phyloP scores from a whole-genome alignment of 2,329 filamentous ascomycete genomes.

The Albophoma yamanashiensis region DNA sequence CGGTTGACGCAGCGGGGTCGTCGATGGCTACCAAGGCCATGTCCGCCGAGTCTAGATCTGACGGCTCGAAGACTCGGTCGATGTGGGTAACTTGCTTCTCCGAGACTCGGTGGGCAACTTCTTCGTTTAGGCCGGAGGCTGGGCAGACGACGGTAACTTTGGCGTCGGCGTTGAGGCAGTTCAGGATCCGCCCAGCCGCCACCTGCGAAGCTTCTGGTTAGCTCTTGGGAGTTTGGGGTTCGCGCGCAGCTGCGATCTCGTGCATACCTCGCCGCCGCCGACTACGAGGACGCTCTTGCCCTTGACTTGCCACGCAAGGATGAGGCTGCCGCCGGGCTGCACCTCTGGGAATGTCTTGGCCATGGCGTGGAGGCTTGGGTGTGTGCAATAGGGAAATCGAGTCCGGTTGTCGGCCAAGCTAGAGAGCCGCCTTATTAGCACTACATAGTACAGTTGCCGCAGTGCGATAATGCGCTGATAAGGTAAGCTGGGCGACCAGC shows the following conservation, averaged over 20 bases:
- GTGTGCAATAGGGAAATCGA: conserved; percentile 1
- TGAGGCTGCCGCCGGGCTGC: conserved; percentile 83
- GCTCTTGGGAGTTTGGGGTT: conserved; percentile 1
- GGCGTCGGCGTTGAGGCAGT: conserved; percentile 91
- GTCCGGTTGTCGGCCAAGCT: conserved; percentile 8
- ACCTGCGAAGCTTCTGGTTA: conserved; percentile 47
- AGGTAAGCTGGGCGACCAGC: neutral
- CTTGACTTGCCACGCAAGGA: conserved; percentile 91
- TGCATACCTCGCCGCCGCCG: conserved; percentile 81
- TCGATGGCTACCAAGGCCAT: conserved; percentile 94
- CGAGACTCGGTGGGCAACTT: conserved; percentile 74
- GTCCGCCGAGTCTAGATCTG: conserved; percentile 70
- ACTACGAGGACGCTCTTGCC: conserved; percentile 86
- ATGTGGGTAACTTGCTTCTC: conserved; percentile 67
- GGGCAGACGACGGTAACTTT: conserved; percentile 80
- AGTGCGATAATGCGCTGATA: neutral
- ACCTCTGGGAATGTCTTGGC: conserved; percentile 59
- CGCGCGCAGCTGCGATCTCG: conserved; percentile 12
- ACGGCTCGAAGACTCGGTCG: conserved; percentile 73
- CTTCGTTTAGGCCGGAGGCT: conserved; percentile 67
- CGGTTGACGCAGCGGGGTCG: conserved; percentile 79
- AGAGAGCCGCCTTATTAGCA: neutral
- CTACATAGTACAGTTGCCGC: neutral
- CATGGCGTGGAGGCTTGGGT: conserved; percentile 17
- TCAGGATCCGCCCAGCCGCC: conserved; percentile 85